Conservation (phyloP, 1,139 yeast genomes). For the Groenewaldozyma auringiensis region DNA sequence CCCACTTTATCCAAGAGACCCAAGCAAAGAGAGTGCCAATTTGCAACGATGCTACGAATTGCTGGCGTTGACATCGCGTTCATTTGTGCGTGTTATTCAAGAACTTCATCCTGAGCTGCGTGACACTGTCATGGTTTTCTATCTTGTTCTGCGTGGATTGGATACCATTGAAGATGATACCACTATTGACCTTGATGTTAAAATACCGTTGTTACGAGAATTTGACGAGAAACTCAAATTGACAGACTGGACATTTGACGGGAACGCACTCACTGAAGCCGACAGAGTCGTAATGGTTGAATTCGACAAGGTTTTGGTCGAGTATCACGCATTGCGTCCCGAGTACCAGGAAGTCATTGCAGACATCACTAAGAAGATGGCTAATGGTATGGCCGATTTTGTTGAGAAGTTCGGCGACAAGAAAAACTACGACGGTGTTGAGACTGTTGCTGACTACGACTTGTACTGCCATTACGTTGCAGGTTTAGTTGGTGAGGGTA, state of each 20-base stretch:
- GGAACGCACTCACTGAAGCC: constrained; percentile 58
- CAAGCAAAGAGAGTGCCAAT: constrained; percentile 38
- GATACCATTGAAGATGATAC: constrained; percentile 98
- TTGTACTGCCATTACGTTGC: constrained; percentile 95
- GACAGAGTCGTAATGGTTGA: constrained; percentile 75
- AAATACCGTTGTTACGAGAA: constrained; percentile 63
- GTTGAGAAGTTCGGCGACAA: constrained; percentile 55
- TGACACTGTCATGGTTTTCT: constrained; percentile 70
- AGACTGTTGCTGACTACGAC: constrained; percentile 74
- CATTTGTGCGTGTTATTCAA: constrained; percentile 85
- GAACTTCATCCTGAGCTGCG: constrained; percentile 89
- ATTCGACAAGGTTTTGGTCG: constrained; percentile 60
- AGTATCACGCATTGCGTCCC: constrained; percentile 65
- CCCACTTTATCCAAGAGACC: constrained; percentile 47
- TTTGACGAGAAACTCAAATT: constrained; percentile 53
- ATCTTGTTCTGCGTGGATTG: constrained; percentile 77
- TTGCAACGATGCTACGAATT: constrained; percentile 62
- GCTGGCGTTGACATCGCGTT: constrained; percentile 67
- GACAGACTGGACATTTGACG: constrained; percentile 75
- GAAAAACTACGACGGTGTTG: constrained; percentile 72
- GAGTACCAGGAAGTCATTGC: constrained; percentile 71
- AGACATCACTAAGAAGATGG: constrained; percentile 79
- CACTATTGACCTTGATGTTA: constrained; percentile 63
- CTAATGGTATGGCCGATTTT: constrained; percentile 97
- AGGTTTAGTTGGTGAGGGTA: constrained; percentile 94